These are phyloP conservation scores for Neurospora cerealis DNA, from an alignment of 495 filamentous ascomycete genomes.

Conservation along the genomic window DNA sequence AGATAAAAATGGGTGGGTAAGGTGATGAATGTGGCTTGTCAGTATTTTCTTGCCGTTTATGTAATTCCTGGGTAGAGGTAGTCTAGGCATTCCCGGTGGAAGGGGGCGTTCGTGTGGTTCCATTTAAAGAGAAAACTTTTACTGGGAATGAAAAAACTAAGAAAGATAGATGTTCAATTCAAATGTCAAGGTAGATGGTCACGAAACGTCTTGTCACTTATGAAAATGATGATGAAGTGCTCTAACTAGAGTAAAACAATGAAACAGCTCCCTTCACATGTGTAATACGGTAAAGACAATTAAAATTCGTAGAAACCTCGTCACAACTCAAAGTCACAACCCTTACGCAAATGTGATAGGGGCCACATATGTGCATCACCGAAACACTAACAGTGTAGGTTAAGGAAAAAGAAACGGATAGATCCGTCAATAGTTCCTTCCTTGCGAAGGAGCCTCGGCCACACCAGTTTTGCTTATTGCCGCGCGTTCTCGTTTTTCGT, in stretches of 20 bases:
- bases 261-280: neutral
- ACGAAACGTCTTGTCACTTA: neutral
- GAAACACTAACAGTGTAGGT: neutral
- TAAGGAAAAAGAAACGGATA: neutral
- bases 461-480: neutral
- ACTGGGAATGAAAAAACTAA: neutral
- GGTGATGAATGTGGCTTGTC: slow-evolving; percentile 13
- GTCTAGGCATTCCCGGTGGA: neutral
- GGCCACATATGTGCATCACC: neutral
- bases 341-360: neutral
- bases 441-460: neutral
- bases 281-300: neutral
- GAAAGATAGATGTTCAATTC: neutral
- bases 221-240: neutral
- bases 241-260: neutral
- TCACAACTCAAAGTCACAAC: neutral
- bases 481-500: neutral
- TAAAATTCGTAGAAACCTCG: neutral
- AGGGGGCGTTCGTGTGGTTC: neutral
- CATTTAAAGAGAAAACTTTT: neutral
- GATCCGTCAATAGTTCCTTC: neutral
- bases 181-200: neutral
- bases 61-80: neutral
- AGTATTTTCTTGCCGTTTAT: neutral
- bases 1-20: neutral